Base-by-base conservation (phyloP, 2,329 filamentous ascomycete species). In the Eutypella sp. region DNA sequence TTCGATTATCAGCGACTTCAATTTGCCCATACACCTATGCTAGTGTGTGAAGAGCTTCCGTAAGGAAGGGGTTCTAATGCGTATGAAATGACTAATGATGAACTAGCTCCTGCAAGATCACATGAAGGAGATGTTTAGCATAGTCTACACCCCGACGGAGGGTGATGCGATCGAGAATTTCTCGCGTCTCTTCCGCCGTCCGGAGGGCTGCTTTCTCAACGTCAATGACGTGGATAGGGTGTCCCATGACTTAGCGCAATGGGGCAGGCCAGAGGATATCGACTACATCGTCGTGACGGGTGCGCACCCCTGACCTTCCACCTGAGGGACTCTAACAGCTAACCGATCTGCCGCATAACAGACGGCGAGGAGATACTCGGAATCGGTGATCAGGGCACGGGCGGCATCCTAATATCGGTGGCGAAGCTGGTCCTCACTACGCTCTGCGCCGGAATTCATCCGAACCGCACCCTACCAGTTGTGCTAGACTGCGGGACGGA, bases 101-200 rank as follows among this genome's bases (percentile, higher is more conserved):
- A 3, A 41, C 9, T 48, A 89, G 78, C 74, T 95, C 9, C 74
- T 93, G 7, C 77, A 87, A 61, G 81, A 87, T 4, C 84, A 95
- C 57, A 68, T 95, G 18, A 83, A 87, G 52, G 89, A 95, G 60
- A 93, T 95, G 87, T 91, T 95, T 59, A 82, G 84, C 34, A 72
- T 95, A n/a, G 87, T 95, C 23, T 96, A 95, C 60, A 95, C 90
- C 0, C 90, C 90, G 0, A 95, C 90, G 0, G 89, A 95, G 67
- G 89, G 87, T 8, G 88, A 95, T 34, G 90, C 90, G 0, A 95
- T 95, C 42, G 81, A 88, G 54, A 87, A 91, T 52, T 95, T 88
- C 60, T 93, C 88, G 0, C 71, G 83, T 0, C 64, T 93, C 0
- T 95, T 95, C 58, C 72, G 90, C 10, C 74, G 79, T 16, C 87